A percentile compares a stretch with the other conserved stretches of the same genome.
phyloP scores from a whole-genome alignment of 1,284 basidiomycete genomes.

The Ustilago loliicola region DNA sequence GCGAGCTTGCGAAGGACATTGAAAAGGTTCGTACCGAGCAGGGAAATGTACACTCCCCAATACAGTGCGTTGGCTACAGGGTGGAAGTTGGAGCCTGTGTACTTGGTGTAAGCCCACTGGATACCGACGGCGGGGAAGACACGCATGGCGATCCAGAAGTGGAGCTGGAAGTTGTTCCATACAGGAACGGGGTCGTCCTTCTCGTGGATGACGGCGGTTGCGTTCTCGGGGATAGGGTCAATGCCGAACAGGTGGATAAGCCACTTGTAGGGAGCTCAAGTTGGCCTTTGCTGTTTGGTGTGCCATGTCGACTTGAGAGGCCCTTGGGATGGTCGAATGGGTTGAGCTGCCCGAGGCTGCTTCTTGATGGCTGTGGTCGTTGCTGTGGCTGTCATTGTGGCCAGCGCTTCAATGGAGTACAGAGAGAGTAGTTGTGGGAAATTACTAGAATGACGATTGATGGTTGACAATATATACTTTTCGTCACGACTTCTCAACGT shows the following conservation, averaged over 20 bases:
- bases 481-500: no score
- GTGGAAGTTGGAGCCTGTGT: constrained; percentile 53
- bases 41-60: constrained; percentile 36
- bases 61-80: constrained; percentile 53
- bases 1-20: constrained; percentile 34
- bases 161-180: constrained; percentile 50
- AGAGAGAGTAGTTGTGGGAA: no score
- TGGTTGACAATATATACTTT: not conserved
- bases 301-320: constrained; percentile 53
- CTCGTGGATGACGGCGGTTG: constrained; percentile 33
- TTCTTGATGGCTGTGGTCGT: constrained; percentile 29
- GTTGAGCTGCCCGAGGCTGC: constrained; percentile 26
- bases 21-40: constrained; percentile 41
- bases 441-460: no score
- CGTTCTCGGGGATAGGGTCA: constrained; percentile 36
- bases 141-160: constrained; percentile 51
- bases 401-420: not conserved
- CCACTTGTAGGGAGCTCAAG: constrained; percentile 32
- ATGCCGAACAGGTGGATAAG: constrained; percentile 30
- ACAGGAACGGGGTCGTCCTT: constrained; percentile 50
- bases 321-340: constrained; percentile 45
- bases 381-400: constrained; percentile 28
- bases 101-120: constrained; percentile 50
- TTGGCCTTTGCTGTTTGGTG: constrained; percentile 13
- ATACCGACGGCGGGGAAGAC: constrained; percentile 46